phyloP scores from a whole-genome alignment of 495 filamentous ascomycete genomes.

The Aspergillus olivimuriae region DNA sequence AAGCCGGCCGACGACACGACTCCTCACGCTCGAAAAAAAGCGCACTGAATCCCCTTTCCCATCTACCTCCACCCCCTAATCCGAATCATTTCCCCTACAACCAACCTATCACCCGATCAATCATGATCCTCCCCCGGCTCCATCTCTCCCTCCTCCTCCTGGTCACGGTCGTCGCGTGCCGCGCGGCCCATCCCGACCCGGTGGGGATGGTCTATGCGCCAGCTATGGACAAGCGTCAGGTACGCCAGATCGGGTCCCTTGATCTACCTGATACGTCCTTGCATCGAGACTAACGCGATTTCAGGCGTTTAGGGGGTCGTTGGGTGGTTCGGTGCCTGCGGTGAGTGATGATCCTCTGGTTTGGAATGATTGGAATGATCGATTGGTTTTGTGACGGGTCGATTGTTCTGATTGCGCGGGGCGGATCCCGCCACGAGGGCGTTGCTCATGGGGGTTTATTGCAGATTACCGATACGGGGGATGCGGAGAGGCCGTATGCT shows the following conservation, averaged over 20 bases:
- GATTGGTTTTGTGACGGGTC: background rate
- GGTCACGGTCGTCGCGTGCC: background rate
- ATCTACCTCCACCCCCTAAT: too few species aligned
- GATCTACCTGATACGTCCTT: background rate
- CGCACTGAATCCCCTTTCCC: too few species aligned
- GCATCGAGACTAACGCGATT: background rate
- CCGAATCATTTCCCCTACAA: too few species aligned
- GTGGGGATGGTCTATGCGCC: constrained; percentile 7
- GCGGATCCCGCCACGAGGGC: too few species aligned
- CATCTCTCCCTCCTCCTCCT: background rate
- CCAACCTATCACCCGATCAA: too few species aligned
- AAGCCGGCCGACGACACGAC: too few species aligned
- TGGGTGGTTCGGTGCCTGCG: constrained; percentile 7
- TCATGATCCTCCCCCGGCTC: too few species aligned
- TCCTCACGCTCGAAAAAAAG: too few species aligned
- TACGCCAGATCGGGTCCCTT: background rate
- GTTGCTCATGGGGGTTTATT: background rate
- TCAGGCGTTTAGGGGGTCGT: constrained; percentile 1
- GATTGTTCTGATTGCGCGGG: too few species aligned
- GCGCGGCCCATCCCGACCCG: constrained; percentile 1
- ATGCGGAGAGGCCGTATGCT: constrained; percentile 34
- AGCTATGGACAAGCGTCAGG: constrained; percentile 6
- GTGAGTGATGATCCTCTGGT: constrained; percentile 4
- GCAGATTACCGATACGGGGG: constrained; percentile 24
- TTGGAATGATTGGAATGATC: background rate